phyloP scores from a whole-genome alignment of 2,329 filamentous ascomycete genomes.

The Apiospora kogelbergensis region DNA sequence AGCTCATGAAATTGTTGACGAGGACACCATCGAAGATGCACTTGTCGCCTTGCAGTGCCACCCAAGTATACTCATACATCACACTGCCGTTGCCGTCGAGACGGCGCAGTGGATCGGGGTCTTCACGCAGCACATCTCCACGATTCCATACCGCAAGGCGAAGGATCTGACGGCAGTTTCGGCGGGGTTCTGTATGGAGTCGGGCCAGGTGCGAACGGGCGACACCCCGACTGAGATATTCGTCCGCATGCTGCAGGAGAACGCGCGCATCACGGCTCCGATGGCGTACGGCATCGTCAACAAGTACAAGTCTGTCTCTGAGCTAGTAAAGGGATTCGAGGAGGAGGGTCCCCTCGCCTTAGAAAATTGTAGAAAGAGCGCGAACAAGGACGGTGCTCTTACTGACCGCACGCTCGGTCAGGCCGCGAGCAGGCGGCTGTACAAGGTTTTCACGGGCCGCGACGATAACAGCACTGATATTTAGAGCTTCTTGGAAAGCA shows the following conservation, averaged over 20 bases:
- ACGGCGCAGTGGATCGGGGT: slow-evolving; percentile 71
- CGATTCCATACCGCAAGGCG: slow-evolving; percentile 67
- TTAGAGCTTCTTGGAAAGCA: slow-evolving; percentile 26
- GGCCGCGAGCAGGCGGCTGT: slow-evolving; percentile 57
- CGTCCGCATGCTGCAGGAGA: slow-evolving; percentile 73
- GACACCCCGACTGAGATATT: slow-evolving; percentile 67
- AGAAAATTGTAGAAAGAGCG: slow-evolving; percentile 59
- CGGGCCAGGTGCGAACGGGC: slow-evolving; percentile 72
- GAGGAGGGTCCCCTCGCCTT: slow-evolving; percentile 58
- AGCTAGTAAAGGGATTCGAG: slow-evolving; percentile 60
- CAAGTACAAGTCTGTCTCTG: slow-evolving; percentile 57
- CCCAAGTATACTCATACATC: slow-evolving; percentile 68
- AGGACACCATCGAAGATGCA: slow-evolving; percentile 69
- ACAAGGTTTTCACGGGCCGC: slow-evolving; percentile 58
- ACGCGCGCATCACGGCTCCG: slow-evolving; percentile 68
- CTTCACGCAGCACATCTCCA: slow-evolving; percentile 79
- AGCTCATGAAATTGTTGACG: slow-evolving; percentile 56
- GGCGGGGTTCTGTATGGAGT: slow-evolving; percentile 76
- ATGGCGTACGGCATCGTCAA: slow-evolving; percentile 69
- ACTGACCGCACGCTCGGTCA: slow-evolving; percentile 57
- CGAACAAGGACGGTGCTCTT: slow-evolving; percentile 56
- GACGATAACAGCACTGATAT: slow-evolving; percentile 58
- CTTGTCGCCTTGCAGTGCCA: slow-evolving; percentile 68
- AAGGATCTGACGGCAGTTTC: slow-evolving; percentile 48
- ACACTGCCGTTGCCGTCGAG: slow-evolving; percentile 60